Evolutionary conservation across 257 asterid species (phyloP), one percentile per base, ranked within the genome.

Genomic region (Capsicum baccatum): DNA sequence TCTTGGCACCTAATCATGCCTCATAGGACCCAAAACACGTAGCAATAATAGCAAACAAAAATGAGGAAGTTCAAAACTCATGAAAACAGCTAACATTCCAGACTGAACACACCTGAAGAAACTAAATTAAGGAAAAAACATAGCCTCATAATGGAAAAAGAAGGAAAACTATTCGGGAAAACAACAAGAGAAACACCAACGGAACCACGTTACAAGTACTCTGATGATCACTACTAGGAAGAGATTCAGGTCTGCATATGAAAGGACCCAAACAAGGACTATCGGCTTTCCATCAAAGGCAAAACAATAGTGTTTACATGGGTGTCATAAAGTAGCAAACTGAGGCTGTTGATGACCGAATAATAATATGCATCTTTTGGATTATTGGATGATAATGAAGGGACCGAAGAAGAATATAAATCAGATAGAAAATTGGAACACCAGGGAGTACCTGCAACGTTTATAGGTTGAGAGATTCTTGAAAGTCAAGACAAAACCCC

Each of bases 401-500:
- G 47, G 50, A 15, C 21, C 10, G 11, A 48, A 73, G 39, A 48
- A 47, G 19, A 73, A n/a, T 73, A 10, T 0, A n/a, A 73, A 9
- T 5, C 57, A 44, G 57, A 17, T 9, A 71, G 37, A 71, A 44
- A 71, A 47, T 0, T 47, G 47, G 35, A n/a, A 47, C 35, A 44
- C 3, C 39, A 47, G 80, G 6, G n/a, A 10, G 6, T 10, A 47
- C 37, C 15, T 48, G 35, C 58, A 47, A 1, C n/a, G n/a, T n/a
- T 3, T 39, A 11, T n/a, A n/a, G 79, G 58, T 71, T 71, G 0
- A 71, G 57, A 71, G 79, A 44, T 71, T 71, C 79, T n/a, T 47
- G 39, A 71, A 71, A 71, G 79, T 71, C n/a, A 47, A 47, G 39
- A 47, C n/a, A 71, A 71, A 47, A 47, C 37, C 57, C 35, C 80